Evolutionary conservation across 257 asterid species (phyloP), one percentile per base, ranked within the genome.

Genomic region (Lycium ferocissimum): DNA sequence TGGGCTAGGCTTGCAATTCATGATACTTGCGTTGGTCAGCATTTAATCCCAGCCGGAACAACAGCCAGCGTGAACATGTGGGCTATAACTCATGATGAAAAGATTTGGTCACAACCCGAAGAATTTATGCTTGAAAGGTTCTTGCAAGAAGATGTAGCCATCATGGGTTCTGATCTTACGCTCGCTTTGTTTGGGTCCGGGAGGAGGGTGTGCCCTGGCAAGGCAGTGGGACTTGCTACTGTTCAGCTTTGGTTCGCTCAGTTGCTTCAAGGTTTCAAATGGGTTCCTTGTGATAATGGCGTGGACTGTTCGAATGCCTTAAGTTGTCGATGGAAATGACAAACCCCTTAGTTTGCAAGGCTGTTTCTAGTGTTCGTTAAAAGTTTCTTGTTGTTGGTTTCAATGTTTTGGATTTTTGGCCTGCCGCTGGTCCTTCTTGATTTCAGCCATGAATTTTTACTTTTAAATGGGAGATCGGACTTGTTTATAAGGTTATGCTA

Each of bases 1-100:
- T 94, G 98, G 98, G 97, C 98, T 73, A 89, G 98, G 9, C 89
- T 92, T 2, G 92, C 98, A 0, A 84, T 92, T 88, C 95, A 92
- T 86, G 97, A 94, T 83, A 88, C 91, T 0, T 72, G 79, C 0
- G 94, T 92, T 2, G 97, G 97, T 61, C 91, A 83, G 0, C 92
- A 92, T 62, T 87, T 88, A n/a, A 66, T 94, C 70, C 96, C 98
- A 0, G 94, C 95, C 0, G 97, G 97, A 33, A 93, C 98, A 0
- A 94, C 97, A 0, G 97, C 98, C 20, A 94, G 93, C 95, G 98
- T 94, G 26, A 94, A 94, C 93, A 94, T 94, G 98, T 94, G 94
- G 95, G 96, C 95, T 43, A 94, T 94, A 53, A 90, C 97, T 0
- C 98, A 93, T 35, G 91, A 93, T 4, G 90, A 72, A 0, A 87